Conservation (phyloP, 208 protist genomes). For the Trypanosoma conorhini region DNA sequence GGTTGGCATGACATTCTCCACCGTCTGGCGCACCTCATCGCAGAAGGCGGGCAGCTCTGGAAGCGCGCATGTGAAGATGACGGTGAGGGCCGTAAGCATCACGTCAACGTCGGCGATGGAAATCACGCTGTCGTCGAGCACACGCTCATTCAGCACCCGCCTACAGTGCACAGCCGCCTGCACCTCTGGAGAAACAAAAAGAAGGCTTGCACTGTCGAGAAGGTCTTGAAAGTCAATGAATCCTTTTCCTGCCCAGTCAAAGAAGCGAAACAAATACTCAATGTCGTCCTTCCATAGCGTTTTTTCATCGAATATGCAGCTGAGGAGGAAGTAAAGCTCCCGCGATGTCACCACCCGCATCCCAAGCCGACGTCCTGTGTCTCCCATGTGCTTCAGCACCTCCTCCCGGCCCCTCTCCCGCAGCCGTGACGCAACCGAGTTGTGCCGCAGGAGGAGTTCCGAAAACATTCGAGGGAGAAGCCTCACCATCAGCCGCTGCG, state of each 20-base stretch:
- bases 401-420: slow-evolving; percentile 18
- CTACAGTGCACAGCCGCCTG: slow-evolving; percentile 34
- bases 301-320: slow-evolving; percentile 23
- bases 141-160: slow-evolving; percentile 22
- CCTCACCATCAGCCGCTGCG: slow-evolving; percentile 8
- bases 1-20: slow-evolving; percentile 25
- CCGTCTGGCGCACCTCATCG: neutral
- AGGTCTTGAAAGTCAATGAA: slow-evolving; percentile 31
- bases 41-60: slow-evolving; percentile 13
- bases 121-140: slow-evolving; percentile 34
- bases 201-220: slow-evolving; percentile 21
- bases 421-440: slow-evolving; percentile 29
- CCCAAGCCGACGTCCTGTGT: slow-evolving; percentile 28
- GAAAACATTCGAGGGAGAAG: slow-evolving; percentile 30
- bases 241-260: slow-evolving; percentile 26
- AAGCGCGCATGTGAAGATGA: slow-evolving; percentile 12
- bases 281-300: slow-evolving; percentile 26
- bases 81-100: slow-evolving; percentile 29
- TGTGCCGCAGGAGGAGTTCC: slow-evolving; percentile 30
- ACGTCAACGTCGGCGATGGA: slow-evolving; percentile 31
- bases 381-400: slow-evolving; percentile 21
- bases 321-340: slow-evolving; percentile 31
- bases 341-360: slow-evolving; percentile 28
- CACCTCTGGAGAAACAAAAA: slow-evolving; percentile 30
- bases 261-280: slow-evolving; percentile 39